Evolutionary conservation across 805 yeast species (phyloP).

Genomic region (Candida insectorum): DNA sequence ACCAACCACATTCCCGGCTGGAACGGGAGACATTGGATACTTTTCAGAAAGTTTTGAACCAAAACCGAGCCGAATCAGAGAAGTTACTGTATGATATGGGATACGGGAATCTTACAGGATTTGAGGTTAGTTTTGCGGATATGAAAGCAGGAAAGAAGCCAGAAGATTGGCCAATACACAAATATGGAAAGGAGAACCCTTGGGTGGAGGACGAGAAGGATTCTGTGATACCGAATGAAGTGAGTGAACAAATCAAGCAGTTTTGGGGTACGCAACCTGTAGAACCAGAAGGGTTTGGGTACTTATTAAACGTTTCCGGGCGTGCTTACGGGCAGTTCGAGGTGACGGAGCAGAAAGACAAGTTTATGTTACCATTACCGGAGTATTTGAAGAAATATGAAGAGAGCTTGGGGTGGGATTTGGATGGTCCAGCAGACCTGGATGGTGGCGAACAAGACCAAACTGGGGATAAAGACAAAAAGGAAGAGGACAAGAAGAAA

Average conservation of each 20-base stretch:
- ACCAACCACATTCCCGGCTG: constrained; percentile 22
- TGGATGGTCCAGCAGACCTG: constrained; percentile 23
- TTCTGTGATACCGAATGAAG: constrained; percentile 57
- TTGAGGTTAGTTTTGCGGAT: constrained; percentile 62
- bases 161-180: constrained; percentile 58
- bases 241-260: constrained; percentile 44
- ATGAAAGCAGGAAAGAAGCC: constrained; percentile 40
- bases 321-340: constrained; percentile 30
- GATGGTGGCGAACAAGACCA: constrained; percentile 24
- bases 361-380: constrained; percentile 22
- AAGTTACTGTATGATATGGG: constrained; percentile 48
- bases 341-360: constrained; percentile 3
- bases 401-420: constrained; percentile 14
- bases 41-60: constrained; percentile 22
- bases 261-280: constrained; percentile 47
- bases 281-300: constrained; percentile 15
- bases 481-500: constrained; percentile 6
- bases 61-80: constrained; percentile 21
- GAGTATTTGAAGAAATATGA: constrained; percentile 24
- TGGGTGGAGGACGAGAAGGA: constrained; percentile 47
- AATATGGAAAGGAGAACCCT: constrained; percentile 37
- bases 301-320: constrained; percentile 36
- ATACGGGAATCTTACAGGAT: constrained; percentile 74
- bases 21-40: constrained; percentile 23
- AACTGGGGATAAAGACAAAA: constrained; percentile 4